Base-by-base conservation (phyloP, 139 green algal genomes). In the Gonium pectorale region DNA sequence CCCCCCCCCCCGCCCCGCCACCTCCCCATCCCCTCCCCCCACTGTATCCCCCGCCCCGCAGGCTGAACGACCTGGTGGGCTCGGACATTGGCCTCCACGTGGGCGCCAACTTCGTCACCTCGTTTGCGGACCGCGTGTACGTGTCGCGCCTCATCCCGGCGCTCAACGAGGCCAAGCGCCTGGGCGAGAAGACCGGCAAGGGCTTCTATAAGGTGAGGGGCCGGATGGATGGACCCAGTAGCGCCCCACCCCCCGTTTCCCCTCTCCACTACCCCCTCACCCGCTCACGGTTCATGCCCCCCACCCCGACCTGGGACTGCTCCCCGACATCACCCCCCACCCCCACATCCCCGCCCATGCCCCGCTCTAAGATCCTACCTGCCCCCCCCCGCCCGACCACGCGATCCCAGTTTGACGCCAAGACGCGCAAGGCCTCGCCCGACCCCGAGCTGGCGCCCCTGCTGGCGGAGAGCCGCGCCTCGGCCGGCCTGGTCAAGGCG, bases 151-250 rank as follows among this genome's bases (percentile, higher is more conserved):
- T 99, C 67, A 95, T 99, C 79, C 92, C 89, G 21, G 29, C 92
- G 64, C 83, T 99, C 78, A 94, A 96, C 68, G 93, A 98, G 60
- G 75, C 80, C 54, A 95, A 97, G 86, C 89, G 96, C 2, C 91
- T 99, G 33, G 97, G 97, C 7, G 97, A 99, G 91, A 99, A 99
- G 91, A 98, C 90, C 15, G 92, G 91, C 52, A 92, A 78, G 73
- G 97, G 97, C 41, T 99, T 99, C 87, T 99, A 99, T 91, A 94
- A 96, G 87, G 91, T 92, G 69, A 2, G 81, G 41, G 64, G 40
- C 38, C 31, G 49, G n/a, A n/a, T n/a, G n/a, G n/a, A n/a, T n/a
- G n/a, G n/a, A n/a, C n/a, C n/a, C n/a, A n/a, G n/a, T n/a, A n/a
- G n/a, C n/a, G n/a, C n/a, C n/a, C n/a, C n/a, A n/a, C n/a, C n/a